phyloP scores from a whole-genome alignment of 805 yeast genomes.

The Candida piceae region DNA sequence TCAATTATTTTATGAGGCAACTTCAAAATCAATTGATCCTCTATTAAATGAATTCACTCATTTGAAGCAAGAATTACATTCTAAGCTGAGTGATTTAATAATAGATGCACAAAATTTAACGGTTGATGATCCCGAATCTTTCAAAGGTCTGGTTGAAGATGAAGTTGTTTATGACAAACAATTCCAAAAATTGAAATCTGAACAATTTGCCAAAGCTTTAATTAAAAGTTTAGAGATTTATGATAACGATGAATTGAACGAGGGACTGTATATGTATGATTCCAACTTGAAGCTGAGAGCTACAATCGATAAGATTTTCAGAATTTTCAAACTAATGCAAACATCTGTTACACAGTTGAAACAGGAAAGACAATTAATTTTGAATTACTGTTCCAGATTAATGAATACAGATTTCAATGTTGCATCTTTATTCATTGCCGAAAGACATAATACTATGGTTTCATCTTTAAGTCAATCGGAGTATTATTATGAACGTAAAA shows the following conservation, averaged over 20 bases:
- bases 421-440: conserved; percentile 46
- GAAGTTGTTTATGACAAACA: conserved; percentile 38
- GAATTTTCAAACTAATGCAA: conserved; percentile 32
- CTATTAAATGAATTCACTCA: conserved; percentile 66
- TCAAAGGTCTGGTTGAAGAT: conserved; percentile 57
- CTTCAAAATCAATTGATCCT: conserved; percentile 34
- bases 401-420: conserved; percentile 70
- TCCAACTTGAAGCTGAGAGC: conserved; percentile 30
- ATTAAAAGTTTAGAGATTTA: conserved; percentile 39
- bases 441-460: conserved; percentile 33
- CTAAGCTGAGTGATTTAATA: conserved; percentile 49
- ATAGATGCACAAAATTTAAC: conserved; percentile 69
- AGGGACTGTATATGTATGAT: conserved; percentile 29
- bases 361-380: conserved; percentile 63
- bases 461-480: conserved; percentile 24
- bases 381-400: conserved; percentile 70
- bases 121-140: conserved; percentile 69
- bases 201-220: conserved; percentile 45
- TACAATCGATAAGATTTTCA: conserved; percentile 33
- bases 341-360: conserved; percentile 50
- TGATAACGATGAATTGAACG: conserved; percentile 29
- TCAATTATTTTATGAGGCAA: conserved; percentile 29
- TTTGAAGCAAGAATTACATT: conserved; percentile 67
- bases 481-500: conserved; percentile 30
- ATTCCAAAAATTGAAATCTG: conserved; percentile 36